Conservation (phyloP, 768 basidiomycete species). For the Tylopilus felleus region DNA sequence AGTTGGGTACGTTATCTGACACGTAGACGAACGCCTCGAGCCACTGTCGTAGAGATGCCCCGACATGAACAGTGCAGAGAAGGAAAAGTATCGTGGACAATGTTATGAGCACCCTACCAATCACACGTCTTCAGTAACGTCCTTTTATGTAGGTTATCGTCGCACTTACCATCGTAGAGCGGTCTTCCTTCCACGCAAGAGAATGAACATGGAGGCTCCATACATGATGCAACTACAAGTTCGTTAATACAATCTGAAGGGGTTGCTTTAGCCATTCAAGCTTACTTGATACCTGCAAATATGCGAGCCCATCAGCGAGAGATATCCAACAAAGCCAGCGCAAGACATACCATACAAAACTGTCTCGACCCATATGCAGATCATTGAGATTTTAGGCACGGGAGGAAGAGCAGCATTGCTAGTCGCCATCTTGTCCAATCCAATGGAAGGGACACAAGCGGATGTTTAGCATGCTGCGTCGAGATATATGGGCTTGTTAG, state of each 20-base stretch:
- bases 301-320: not conserved
- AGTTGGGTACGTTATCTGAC: not conserved
- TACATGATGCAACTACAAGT: not conserved
- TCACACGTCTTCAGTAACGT: not conserved
- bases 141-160: not conserved
- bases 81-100: not conserved
- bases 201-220: not conserved
- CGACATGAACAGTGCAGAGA: not conserved
- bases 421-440: not conserved
- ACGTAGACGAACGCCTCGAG: conserved; percentile 5
- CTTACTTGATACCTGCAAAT: not conserved
- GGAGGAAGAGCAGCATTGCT: not conserved
- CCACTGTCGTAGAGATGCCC: not conserved
- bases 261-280: too few relatives aligned
- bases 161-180: not conserved
- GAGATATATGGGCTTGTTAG: too few relatives aligned
- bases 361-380: not conserved
- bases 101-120: not conserved
- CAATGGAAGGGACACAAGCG: too few relatives aligned
- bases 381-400: not conserved
- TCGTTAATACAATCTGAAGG: not conserved
- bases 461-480: too few relatives aligned
- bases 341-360: not conserved
- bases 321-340: not conserved
- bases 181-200: not conserved